Evolutionary conservation across 2,329 filamentous ascomycete genomes (phyloP), one percentile per base, ranked within the genome.

Genomic region (Fusarium poae): DNA sequence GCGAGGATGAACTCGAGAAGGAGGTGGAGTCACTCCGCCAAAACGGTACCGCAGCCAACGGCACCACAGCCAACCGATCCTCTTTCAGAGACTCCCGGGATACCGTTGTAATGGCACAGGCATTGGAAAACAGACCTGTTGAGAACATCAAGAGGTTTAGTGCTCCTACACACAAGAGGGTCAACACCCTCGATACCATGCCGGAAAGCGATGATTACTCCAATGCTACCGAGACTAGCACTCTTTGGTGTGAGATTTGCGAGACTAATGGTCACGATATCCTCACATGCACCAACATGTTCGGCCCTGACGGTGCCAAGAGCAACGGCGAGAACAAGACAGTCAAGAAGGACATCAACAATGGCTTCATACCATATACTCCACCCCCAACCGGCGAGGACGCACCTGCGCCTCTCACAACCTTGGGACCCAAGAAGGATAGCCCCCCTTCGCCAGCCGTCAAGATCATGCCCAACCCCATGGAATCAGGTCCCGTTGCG

Each of bases 241-340:
- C 85, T 18, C 85, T 94, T 67, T 97, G 92, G 92, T 98, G 95
- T 80, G 96, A 98, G 81, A 96, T 98, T 66, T 98, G 95, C 81
- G 94, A 97, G 82, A 92, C 92, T 34, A 86, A 88, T 46, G 94
- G 95, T 18, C 95, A 98, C 76, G 95, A 98, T 74, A 97, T 98
- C 64, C 84, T 98, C 58, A 97, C 92, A 23, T 98, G 95, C 84
- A 94, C 92, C 54, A 95, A 93, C 78, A 96, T 97, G 90, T 95
- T 92, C 78, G 89, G 86, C 4, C 77, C 82, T 10, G 82, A 82
- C 27, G 77, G 78, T 34, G 71, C 71, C 52, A 80, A 80, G 72
- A 71, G 71, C 63, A 74, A 76, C 42, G 74, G 67, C 57, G 76
- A 78, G 15, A 67, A 58, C 18, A 72, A 67, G 42, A 78, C 76